These are phyloP conservation scores for Hirsutella minnesotensis DNA, from an alignment of 2,329 filamentous ascomycete genomes.

Conservation along the genomic window DNA sequence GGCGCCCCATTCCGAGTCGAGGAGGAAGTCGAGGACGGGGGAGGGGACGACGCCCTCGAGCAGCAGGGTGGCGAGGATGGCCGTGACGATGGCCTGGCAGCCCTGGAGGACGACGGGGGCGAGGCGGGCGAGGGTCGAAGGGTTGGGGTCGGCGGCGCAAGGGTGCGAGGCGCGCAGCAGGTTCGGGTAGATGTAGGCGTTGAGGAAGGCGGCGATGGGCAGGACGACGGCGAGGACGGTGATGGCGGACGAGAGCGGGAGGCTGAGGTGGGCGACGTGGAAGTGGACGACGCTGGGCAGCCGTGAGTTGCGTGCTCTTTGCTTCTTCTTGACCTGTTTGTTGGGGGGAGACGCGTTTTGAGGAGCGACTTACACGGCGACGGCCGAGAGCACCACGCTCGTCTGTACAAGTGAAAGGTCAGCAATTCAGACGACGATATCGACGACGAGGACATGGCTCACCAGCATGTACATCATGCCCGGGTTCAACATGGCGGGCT, in stretches of 20 bases:
- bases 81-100: conserved; percentile 28
- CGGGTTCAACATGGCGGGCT: conserved; percentile 13
- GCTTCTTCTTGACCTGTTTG: not conserved
- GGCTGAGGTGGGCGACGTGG: conserved; percentile 24
- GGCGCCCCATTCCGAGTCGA: conserved; percentile 43
- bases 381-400: conserved; percentile 16
- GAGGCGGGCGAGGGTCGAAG: conserved; percentile 4
- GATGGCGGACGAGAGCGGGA: conserved; percentile 23
- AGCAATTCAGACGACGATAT: not conserved
- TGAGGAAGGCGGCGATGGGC: conserved; percentile 25
- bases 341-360: not conserved
- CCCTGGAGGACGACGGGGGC: conserved; percentile 24
- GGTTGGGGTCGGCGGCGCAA: conserved; percentile 7
- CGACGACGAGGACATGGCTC: conserved; percentile 1
- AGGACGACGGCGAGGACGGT: conserved; percentile 27
- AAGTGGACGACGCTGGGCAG: conserved; percentile 26
- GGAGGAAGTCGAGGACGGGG: conserved; percentile 30
- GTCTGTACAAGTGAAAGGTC: conserved; percentile 8
- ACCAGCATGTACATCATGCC: conserved; percentile 20
- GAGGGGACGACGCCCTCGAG: conserved; percentile 22
- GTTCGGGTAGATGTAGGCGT: conserved; percentile 22
- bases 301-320: not conserved
- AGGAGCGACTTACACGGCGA: conserved; percentile 16
- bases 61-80: conserved; percentile 33
- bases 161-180: conserved; percentile 14